Evolutionary conservation across 331 rosid species (phyloP).

Genomic region (Prunus yedoensis): DNA sequence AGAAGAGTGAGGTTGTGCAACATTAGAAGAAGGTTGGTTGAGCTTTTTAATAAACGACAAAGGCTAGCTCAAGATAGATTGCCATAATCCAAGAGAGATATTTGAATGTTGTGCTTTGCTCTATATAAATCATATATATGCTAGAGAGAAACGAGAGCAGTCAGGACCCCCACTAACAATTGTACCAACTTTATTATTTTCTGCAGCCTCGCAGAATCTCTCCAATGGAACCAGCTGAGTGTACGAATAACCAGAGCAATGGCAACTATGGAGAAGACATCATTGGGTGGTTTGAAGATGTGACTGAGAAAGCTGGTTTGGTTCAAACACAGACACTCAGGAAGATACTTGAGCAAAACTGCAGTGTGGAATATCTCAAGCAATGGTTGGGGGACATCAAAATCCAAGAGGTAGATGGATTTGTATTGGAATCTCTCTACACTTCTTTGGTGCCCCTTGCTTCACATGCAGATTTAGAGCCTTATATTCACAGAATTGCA

Average conservation of each 20-base stretch:
- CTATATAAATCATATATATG: neutral
- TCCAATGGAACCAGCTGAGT: constrained; percentile 47
- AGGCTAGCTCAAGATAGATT: constrained; percentile 2
- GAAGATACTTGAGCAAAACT: constrained; percentile 65
- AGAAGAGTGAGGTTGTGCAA: constrained; percentile 18
- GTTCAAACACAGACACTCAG: constrained; percentile 65
- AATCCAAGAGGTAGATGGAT: constrained; percentile 51
- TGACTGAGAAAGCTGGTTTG: constrained; percentile 44
- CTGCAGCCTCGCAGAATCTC: neutral
- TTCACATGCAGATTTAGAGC: constrained; percentile 78
- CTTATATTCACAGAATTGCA: constrained; percentile 70
- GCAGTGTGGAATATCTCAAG: constrained; percentile 64
- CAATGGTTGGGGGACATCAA: constrained; percentile 62
- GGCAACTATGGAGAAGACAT: constrained; percentile 27
- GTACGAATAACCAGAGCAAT: constrained; percentile 7
- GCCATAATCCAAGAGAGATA: constrained; percentile 10
- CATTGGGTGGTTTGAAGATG: constrained; percentile 69
- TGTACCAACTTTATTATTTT: neutral
- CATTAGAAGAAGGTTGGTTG: constrained; percentile 4
- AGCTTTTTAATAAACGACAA: constrained; percentile 24
- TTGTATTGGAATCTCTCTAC: constrained; percentile 72
- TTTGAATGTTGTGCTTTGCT: constrained; percentile 12
- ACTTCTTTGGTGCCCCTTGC: constrained; percentile 71
- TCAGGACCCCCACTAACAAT: neutral
- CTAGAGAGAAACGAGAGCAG: neutral